Evolutionary conservation across 108 stramenopile genomes (phyloP).

Genomic region (Fistulifera solaris): DNA sequence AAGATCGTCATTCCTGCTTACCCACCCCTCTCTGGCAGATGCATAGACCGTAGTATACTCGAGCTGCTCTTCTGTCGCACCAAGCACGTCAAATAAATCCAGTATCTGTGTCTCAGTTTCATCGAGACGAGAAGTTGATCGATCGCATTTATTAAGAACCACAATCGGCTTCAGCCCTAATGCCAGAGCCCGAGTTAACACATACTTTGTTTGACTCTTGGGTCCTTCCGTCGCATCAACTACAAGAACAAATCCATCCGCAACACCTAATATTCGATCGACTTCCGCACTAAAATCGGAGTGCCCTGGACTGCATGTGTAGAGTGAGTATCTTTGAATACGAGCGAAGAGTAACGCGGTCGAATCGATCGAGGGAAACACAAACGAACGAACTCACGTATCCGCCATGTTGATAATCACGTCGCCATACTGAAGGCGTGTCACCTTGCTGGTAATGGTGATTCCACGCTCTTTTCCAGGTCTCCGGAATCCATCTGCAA

Average conservation of each 20-base stretch:
- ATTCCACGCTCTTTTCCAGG: slow-evolving; percentile 95
- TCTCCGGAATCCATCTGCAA: slow-evolving; percentile 85
- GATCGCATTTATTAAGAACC: slow-evolving; percentile 97
- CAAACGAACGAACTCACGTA: too few relatives aligned
- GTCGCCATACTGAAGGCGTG: slow-evolving; percentile 51
- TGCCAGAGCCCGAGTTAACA: slow-evolving; percentile 82
- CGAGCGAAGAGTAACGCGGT: too few relatives aligned
- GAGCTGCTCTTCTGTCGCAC: slow-evolving; percentile 84
- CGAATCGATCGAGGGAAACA: too few relatives aligned
- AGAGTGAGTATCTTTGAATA: too few relatives aligned
- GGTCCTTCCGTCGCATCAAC: slow-evolving; percentile 89
- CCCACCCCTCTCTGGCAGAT: slow-evolving; percentile 85
- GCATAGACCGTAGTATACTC: slow-evolving; percentile 91
- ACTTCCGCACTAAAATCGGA: slow-evolving; percentile 96
- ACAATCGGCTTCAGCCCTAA: slow-evolving; percentile 81
- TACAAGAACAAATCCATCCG: slow-evolving; percentile 87
- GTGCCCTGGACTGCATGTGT: slow-evolving; percentile 91
- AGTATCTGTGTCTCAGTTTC: slow-evolving; percentile 84
- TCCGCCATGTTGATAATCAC: too few relatives aligned
- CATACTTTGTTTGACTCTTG: slow-evolving; percentile 96
- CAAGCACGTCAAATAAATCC: slow-evolving; percentile 83
- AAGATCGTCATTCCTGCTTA: slow-evolving; percentile 42
- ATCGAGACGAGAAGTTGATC: slow-evolving; percentile 69
- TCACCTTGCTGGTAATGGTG: slow-evolving; percentile 93
- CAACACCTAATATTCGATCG: slow-evolving; percentile 84